Evolutionary conservation across 805 yeast genomes (phyloP).

Genomic region (Metschnikowia arizonensis): DNA sequence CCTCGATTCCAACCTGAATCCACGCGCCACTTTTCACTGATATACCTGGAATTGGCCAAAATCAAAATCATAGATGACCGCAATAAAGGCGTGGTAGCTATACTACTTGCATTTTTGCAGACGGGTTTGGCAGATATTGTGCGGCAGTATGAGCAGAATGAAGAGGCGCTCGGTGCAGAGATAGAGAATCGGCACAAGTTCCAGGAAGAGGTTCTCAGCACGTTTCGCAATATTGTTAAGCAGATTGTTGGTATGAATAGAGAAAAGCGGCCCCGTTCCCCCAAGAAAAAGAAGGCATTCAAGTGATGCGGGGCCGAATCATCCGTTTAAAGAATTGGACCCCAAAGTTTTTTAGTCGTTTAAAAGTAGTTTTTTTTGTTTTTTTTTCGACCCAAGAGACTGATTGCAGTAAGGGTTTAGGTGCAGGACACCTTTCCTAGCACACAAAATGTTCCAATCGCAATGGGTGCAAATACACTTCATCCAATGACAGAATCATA

Average conservation of each 20-base stretch:
- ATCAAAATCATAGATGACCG: slow-evolving; percentile 4
- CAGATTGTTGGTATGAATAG: slow-evolving; percentile 10
- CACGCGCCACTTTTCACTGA: slow-evolving; percentile 11
- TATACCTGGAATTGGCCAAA: slow-evolving; percentile 8
- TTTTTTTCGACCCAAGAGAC: not conserved
- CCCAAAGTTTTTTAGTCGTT: too few species aligned
- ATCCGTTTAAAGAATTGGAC: not conserved
- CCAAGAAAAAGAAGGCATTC: not conserved
- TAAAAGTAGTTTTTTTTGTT: too few species aligned
- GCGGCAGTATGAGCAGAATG: slow-evolving; percentile 11
- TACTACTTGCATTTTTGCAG: slow-evolving; percentile 11
- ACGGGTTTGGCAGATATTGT: slow-evolving; percentile 11
- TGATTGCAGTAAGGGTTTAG: not conserved
- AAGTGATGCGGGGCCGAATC: not conserved
- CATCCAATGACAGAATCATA: not conserved
- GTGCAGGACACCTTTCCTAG: not conserved
- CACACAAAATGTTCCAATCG: not conserved
- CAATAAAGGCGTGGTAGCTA: slow-evolving; percentile 2
- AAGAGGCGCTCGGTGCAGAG: slow-evolving; percentile 12
- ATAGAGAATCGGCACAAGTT: slow-evolving; percentile 12
- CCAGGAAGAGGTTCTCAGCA: slow-evolving; percentile 14
- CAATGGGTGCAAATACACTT: slow-evolving; percentile 5
- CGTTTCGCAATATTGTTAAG: slow-evolving; percentile 9
- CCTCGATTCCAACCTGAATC: slow-evolving; percentile 13
- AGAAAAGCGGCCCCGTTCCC: slow-evolving; percentile 4